Percentiles rank a stretch among this genome's conserved stretches.
phyloP scores from a whole-genome alignment of 1,284 basidiomycete genomes.

The Naganishia albida region DNA sequence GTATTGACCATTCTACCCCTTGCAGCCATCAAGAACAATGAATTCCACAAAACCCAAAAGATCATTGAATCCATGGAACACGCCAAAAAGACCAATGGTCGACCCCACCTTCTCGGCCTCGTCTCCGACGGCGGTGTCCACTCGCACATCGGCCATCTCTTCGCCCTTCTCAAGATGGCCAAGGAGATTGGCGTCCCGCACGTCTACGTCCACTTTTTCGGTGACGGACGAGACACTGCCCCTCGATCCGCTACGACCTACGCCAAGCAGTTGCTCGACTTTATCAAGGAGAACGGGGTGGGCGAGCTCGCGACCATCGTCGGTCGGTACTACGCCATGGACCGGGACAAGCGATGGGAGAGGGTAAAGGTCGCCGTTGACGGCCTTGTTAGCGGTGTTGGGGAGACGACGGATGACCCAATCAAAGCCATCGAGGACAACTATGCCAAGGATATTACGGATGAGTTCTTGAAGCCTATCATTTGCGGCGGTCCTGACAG shows the following conservation, averaged over 20 bases:
- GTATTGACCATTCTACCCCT: not conserved
- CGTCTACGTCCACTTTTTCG: conserved; percentile 86
- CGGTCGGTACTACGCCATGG: conserved; percentile 92
- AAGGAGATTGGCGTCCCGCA: conserved; percentile 79
- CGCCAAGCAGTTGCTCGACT: conserved; percentile 71
- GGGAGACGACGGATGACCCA: conserved; percentile 64
- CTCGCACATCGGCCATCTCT: conserved; percentile 83
- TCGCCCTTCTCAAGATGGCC: conserved; percentile 80
- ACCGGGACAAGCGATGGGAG: conserved; percentile 93
- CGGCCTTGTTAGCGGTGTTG: conserved; percentile 72
- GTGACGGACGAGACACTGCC: conserved; percentile 81
- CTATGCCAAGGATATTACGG: conserved; percentile 79
- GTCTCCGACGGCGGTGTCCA: conserved; percentile 94
- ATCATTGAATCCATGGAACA: conserved; percentile 72
- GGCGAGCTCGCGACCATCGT: conserved; percentile 71
- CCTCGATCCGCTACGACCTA: conserved; percentile 75
- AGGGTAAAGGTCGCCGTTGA: conserved; percentile 83
- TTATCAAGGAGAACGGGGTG: conserved; percentile 68
- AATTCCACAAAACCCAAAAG: conserved; percentile 74
- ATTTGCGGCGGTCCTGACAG: conserved; percentile 76
- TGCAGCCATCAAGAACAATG: conserved; percentile 74
- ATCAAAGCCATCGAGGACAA: conserved; percentile 69
- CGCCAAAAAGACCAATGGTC: conserved; percentile 76
- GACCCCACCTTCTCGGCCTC: conserved; percentile 79
- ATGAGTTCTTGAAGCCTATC: conserved; percentile 91